Conservation (phyloP, 306 rosid species). For the Dryas octopetala region DNA sequence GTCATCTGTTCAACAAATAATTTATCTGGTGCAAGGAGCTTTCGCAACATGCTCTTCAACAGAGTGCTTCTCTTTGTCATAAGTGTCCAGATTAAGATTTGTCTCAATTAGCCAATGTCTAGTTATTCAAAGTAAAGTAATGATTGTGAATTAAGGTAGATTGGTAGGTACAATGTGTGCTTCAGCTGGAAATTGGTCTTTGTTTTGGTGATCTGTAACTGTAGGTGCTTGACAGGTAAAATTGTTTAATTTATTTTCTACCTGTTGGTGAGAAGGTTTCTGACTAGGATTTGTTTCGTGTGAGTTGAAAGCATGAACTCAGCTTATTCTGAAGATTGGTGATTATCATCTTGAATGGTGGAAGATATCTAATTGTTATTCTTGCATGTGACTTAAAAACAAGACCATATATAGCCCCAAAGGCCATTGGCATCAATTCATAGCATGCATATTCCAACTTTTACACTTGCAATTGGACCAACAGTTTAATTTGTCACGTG, state of each 20-base stretch:
- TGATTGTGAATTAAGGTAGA: not conserved
- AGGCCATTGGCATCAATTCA: no score
- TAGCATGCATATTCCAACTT: no score
- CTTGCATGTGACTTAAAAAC: no score
- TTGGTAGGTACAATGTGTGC: not conserved
- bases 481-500: not conserved
- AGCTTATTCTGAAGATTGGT: not conserved
- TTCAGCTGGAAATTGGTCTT: conserved; percentile 7
- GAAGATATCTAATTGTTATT: no score
- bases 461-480: no score
- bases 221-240: not conserved
- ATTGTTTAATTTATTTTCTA: not conserved
- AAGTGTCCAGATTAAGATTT: not conserved
- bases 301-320: not conserved
- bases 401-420: no score
- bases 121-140: not conserved
- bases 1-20: not conserved
- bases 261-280: not conserved
- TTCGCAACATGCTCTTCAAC: not conserved
- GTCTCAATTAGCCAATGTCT: not conserved
- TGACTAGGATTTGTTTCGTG: conserved; percentile 15
- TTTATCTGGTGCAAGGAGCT: not conserved
- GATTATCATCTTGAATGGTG: not conserved
- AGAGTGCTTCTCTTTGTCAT: not conserved
- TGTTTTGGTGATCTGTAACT: not conserved